A percentile compares a stretch with the other conserved stretches of the same genome.
Conservation (phyloP, 2,329 filamentous ascomycete species). For the Monosporascus sp. region DNA sequence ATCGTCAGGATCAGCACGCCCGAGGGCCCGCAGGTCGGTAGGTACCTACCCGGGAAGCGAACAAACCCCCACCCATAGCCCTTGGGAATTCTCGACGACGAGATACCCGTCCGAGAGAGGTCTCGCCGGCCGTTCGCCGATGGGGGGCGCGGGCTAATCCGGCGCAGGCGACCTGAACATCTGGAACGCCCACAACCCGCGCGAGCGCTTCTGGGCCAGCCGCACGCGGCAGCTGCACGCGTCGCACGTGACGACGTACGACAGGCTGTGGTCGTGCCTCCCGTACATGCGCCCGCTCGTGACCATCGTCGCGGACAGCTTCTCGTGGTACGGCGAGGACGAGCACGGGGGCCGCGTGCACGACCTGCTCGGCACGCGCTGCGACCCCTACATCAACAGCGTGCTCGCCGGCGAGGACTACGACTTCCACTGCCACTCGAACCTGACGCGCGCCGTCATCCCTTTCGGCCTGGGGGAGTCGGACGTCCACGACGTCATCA, state of each 20-base stretch:
- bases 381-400: slow-evolving; percentile 77
- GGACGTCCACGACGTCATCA: slow-evolving; percentile 81
- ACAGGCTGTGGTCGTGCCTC: slow-evolving; percentile 72
- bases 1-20: slow-evolving; percentile 72
- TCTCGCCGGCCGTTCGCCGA: no score
- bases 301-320: slow-evolving; percentile 65
- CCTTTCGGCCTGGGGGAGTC: slow-evolving; percentile 64
- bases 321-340: slow-evolving; percentile 56
- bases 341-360: slow-evolving; percentile 64
- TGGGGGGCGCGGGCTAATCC: no score
- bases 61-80: no score
- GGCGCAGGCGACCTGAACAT: slow-evolving; percentile 69
- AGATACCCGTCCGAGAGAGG: no score
- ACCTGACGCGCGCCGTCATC: slow-evolving; percentile 67
- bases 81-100: no score
- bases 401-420: slow-evolving; percentile 55
- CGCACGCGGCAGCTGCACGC: slow-evolving; percentile 75
- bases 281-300: slow-evolving; percentile 72
- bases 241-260: slow-evolving; percentile 65
- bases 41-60: neutral
- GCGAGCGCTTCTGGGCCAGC: slow-evolving; percentile 77
- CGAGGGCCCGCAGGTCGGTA: slow-evolving; percentile 68
- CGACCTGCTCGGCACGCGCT: slow-evolving; percentile 76
- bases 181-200: slow-evolving; percentile 71
- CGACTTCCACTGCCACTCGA: slow-evolving; percentile 81